Evolutionary conservation across 116 monocot genomes (phyloP).

Genomic region (Phalaenopsis hybrid): DNA sequence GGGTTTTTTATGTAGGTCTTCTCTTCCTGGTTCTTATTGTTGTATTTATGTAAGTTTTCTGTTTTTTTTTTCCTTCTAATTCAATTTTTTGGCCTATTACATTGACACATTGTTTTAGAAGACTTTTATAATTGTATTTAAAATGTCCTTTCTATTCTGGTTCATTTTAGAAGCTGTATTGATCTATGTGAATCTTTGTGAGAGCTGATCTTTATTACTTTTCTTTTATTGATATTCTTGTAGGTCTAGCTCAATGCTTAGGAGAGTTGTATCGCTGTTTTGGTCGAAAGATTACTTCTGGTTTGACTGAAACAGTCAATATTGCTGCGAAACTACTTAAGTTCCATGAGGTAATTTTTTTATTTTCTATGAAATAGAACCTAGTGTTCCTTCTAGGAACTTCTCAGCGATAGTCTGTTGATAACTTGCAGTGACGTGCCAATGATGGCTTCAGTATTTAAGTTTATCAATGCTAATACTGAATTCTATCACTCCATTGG

Average conservation of each 20-base stretch:
- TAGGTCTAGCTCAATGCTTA: conserved; percentile 88
- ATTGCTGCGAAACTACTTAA: conserved; percentile 83
- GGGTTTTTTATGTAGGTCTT: too few relatives aligned
- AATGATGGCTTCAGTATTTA: background rate
- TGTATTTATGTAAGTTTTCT: too few relatives aligned
- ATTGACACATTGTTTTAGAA: background rate
- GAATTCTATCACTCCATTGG: too few relatives aligned
- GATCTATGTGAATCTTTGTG: background rate
- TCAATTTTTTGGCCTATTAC: too few relatives aligned
- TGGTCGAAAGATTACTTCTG: conserved; percentile 90
- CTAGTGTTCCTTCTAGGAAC: background rate
- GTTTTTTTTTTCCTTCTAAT: too few relatives aligned
- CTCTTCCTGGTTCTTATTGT: too few relatives aligned
- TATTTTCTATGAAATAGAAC: background rate
- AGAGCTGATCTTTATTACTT: background rate
- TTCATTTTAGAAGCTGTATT: background rate
- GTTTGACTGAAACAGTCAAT: conserved; percentile 75
- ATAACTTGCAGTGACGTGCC: background rate
- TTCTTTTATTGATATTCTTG: conserved; percentile 8
- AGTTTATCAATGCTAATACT: background rate
- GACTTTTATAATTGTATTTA: background rate
- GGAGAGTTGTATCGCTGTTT: conserved; percentile 86
- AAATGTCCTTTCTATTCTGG: background rate
- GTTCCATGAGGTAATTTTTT: conserved; percentile 69
- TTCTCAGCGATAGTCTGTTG: background rate